Evolutionary conservation across 2,329 filamentous ascomycete species (phyloP).

Genomic region (Hysterium pulicare): DNA sequence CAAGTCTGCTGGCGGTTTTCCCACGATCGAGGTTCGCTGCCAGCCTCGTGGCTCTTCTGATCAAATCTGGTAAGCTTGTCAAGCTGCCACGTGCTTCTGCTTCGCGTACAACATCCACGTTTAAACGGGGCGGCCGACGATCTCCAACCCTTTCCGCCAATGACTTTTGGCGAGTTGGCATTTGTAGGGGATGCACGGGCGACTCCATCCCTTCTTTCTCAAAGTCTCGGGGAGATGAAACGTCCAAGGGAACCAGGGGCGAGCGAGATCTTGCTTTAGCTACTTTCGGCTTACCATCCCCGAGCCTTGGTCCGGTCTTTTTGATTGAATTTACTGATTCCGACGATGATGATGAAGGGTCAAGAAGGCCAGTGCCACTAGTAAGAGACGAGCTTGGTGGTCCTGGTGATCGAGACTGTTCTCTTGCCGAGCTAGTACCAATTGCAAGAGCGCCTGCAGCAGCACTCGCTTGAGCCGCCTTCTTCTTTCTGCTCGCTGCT

Average conservation of each 20-base stretch:
- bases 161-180: slow-evolving; percentile 25
- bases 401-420: slow-evolving; percentile 14
- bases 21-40: slow-evolving; percentile 87
- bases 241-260: slow-evolving; percentile 13
- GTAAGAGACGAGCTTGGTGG: slow-evolving; percentile 23
- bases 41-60: slow-evolving; percentile 79
- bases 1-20: slow-evolving; percentile 59
- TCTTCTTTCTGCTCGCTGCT: slow-evolving; percentile 15
- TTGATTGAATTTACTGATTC: slow-evolving; percentile 31
- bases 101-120: slow-evolving; percentile 77
- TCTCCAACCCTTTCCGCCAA: slow-evolving; percentile 42
- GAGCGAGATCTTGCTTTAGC: slow-evolving; percentile 4
- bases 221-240: slow-evolving; percentile 24
- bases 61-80: slow-evolving; percentile 88
- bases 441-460: slow-evolving; percentile 14
- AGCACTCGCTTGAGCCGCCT: slow-evolving; percentile 11
- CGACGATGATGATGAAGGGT: slow-evolving; percentile 30
- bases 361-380: slow-evolving; percentile 33
- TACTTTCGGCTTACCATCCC: not conserved
- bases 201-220: slow-evolving; percentile 30
- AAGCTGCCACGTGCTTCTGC: slow-evolving; percentile 83
- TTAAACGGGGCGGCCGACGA: slow-evolving; percentile 64
- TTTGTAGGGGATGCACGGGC: slow-evolving; percentile 29
- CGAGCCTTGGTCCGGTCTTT: slow-evolving; percentile 15
- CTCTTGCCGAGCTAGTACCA: slow-evolving; percentile 26